Conservation (phyloP, 2,329 filamentous ascomycete species). For the Calonectria montana region DNA sequence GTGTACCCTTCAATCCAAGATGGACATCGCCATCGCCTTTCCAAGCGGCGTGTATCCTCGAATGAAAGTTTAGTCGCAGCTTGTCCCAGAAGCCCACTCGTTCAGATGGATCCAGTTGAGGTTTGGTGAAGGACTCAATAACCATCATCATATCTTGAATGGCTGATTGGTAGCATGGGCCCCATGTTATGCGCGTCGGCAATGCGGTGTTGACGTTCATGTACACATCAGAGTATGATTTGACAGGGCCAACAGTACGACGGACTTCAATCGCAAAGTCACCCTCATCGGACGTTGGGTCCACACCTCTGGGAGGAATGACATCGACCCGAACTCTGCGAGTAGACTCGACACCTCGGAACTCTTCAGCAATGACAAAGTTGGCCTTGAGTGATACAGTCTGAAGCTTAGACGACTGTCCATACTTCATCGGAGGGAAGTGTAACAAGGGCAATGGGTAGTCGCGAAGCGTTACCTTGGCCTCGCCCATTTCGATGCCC, state of each 20-base stretch:
- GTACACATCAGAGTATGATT: conserved; percentile 93
- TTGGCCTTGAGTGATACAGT: conserved; percentile 87
- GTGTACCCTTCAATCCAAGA: conserved; percentile 87
- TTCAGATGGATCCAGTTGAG: conserved; percentile 92
- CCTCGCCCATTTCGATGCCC: conserved; percentile 90
- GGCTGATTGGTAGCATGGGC: conserved; percentile 95
- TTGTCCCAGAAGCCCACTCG: conserved; percentile 99
- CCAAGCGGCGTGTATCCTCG: conserved; percentile 89
- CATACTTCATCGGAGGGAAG: conserved; percentile 83
- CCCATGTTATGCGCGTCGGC: conserved; percentile 95
- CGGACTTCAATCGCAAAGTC: conserved; percentile 88
- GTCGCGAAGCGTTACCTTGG: conserved; percentile 85
- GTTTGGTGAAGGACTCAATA: conserved; percentile 96
- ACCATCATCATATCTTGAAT: conserved; percentile 99
- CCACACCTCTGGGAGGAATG: conserved; percentile 74
- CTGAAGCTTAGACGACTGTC: conserved; percentile 83
- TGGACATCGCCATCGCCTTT: conserved; percentile 96
- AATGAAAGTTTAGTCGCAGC: conserved; percentile 93
- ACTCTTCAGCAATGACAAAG: conserved; percentile 97
- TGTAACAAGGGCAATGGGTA: conserved; percentile 94
- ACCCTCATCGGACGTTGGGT: conserved; percentile 67
- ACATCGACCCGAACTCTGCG: conserved; percentile 86
- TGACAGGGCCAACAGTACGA: conserved; percentile 92
- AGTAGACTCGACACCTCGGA: conserved; percentile 81
- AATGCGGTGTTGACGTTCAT: conserved; percentile 94